Conservation (phyloP, 345 rosid species). For the Sapria himalayana region DNA sequence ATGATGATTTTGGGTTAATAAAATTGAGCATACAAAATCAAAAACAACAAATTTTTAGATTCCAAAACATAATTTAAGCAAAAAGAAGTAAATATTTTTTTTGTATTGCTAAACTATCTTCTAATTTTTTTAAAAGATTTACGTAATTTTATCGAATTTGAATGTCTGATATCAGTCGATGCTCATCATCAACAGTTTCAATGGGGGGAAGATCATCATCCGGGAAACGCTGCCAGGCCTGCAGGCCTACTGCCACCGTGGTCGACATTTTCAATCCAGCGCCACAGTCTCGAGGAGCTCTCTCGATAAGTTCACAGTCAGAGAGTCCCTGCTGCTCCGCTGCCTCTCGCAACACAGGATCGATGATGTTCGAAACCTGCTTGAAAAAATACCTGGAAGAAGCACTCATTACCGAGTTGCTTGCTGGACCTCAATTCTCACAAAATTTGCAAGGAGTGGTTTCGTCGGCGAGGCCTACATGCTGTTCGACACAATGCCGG, state of each 20-base stretch:
- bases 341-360: conserved; percentile 14
- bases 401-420: conserved; percentile 16
- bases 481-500: conserved; percentile 35
- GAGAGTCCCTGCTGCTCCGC: conserved; percentile 18
- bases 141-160: too few species aligned
- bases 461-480: conserved; percentile 29
- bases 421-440: conserved; percentile 37
- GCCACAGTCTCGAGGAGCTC: conserved; percentile 5
- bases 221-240: too few species aligned
- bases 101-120: too few species aligned
- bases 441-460: conserved; percentile 20
- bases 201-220: too few species aligned
- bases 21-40: too few species aligned
- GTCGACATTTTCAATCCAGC: conserved; percentile 6
- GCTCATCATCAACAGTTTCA: too few species aligned
- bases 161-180: too few species aligned
- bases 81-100: too few species aligned
- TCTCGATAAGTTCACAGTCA: conserved; percentile 9
- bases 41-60: too few species aligned
- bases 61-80: too few species aligned
- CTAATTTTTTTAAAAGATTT: too few species aligned
- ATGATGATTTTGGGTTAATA: too few species aligned
- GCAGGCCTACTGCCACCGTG: conserved; percentile 1
- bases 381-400: conserved; percentile 25
- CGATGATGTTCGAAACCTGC: conserved; percentile 29